Percentiles rank a stretch among this genome's conserved stretches.
phyloP scores from a whole-genome alignment of 306 rosid species.

The Alnus glutinosa region DNA sequence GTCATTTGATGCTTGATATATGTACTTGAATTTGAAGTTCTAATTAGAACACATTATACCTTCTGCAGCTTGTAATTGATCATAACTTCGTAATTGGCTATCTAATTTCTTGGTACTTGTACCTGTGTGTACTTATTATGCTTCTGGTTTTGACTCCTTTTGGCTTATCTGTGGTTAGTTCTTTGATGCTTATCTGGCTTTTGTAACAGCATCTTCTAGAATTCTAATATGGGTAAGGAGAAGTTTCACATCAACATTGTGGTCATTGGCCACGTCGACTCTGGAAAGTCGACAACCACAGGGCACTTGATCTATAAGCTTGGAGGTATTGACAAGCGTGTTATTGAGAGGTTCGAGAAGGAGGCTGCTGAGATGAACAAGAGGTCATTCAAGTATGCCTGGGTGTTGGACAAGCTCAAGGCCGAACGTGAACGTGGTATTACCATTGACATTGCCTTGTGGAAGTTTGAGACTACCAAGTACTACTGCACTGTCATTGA shows the following conservation, averaged over 20 bases:
- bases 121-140: no score
- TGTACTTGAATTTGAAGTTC: no score
- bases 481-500: slow-evolving; percentile 47
- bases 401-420: slow-evolving; percentile 46
- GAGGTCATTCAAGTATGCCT: slow-evolving; percentile 47
- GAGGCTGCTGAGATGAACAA: slow-evolving; percentile 52
- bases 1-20: no score
- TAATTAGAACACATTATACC: no score
- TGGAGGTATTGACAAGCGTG: slow-evolving; percentile 46
- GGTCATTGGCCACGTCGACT: slow-evolving; percentile 50
- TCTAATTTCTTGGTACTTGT: no score
- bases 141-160: no score
- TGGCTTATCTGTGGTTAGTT: no score
- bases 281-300: slow-evolving; percentile 39
- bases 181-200: no score
- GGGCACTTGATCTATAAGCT: slow-evolving; percentile 46
- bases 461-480: slow-evolving; percentile 46
- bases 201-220: no score
- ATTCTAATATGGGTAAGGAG: slow-evolving; percentile 33
- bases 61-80: no score
- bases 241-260: slow-evolving; percentile 57
- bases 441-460: slow-evolving; percentile 48
- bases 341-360: slow-evolving; percentile 40
- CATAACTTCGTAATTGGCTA: no score
- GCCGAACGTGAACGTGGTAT: slow-evolving; percentile 49